Conservation (phyloP, 371 early-diverging fungal species). For the Mortierella sp. region DNA sequence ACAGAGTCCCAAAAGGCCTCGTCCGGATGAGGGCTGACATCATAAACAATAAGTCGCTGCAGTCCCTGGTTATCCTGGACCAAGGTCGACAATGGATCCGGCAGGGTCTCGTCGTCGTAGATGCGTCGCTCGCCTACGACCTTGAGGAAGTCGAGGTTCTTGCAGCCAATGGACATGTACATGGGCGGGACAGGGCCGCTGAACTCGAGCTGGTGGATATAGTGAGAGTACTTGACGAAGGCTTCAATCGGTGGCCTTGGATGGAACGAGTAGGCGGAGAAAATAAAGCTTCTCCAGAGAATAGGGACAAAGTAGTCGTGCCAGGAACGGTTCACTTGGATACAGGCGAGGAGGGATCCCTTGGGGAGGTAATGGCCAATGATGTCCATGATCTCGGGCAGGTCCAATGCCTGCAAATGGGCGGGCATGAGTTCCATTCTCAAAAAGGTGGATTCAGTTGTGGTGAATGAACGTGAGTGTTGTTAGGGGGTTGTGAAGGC, state of each 20-base stretch:
- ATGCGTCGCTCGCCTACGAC: neutral
- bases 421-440: conserved; percentile 1
- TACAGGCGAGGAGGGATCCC: neutral
- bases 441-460: neutral
- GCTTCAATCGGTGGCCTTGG: neutral
- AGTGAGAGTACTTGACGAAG: neutral
- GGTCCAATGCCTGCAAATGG: neutral
- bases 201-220: conserved; percentile 1
- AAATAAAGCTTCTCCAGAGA: neutral
- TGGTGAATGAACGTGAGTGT: neutral
- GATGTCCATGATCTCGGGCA: conserved; percentile 8
- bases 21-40: neutral
- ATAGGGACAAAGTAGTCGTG: neutral
- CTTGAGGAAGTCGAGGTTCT: neutral
- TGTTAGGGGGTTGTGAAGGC: neutral
- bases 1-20: neutral
- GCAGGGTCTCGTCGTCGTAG: neutral
- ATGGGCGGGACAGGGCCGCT: neutral
- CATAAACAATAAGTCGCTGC: neutral
- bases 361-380: conserved; percentile 1
- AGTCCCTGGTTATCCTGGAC: neutral
- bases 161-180: conserved; percentile 1
- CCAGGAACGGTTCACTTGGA: conserved; percentile 1
- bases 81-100: neutral
- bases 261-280: neutral